Conservation (phyloP, 2,329 filamentous ascomycete species). For the Elsinoe ampelina region DNA sequence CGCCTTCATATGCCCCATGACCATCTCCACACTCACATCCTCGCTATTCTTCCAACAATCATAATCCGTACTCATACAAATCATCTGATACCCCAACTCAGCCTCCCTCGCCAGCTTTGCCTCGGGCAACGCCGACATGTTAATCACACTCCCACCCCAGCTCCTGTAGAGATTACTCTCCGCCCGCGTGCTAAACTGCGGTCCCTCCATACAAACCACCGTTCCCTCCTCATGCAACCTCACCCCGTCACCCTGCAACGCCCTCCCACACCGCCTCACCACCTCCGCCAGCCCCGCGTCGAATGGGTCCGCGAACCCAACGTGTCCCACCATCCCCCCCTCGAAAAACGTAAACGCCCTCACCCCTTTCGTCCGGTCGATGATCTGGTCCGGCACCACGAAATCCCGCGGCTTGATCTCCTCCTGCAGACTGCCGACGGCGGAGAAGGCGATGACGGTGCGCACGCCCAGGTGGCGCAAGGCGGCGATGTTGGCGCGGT, state of each 20-base stretch:
- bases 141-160: slow-evolving; percentile 92
- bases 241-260: slow-evolving; percentile 74
- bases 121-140: slow-evolving; percentile 94
- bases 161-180: slow-evolving; percentile 91
- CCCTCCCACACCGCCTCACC: slow-evolving; percentile 66
- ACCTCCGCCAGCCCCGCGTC: slow-evolving; percentile 68
- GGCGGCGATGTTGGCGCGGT: slow-evolving; percentile 96
- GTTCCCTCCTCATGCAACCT: slow-evolving; percentile 75
- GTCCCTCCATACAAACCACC: slow-evolving; percentile 96
- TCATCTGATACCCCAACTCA: slow-evolving; percentile 94
- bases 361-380: slow-evolving; percentile 93
- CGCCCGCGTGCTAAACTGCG: slow-evolving; percentile 91
- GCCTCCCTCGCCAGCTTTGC: slow-evolving; percentile 93
- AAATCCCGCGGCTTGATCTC: slow-evolving; percentile 94
- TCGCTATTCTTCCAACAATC: slow-evolving; percentile 90
- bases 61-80: slow-evolving; percentile 99
- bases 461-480: slow-evolving; percentile 81
- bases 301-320: slow-evolving; percentile 93
- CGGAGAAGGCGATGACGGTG: slow-evolving; percentile 86
- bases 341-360: slow-evolving; percentile 95
- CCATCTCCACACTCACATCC: slow-evolving; percentile 87
- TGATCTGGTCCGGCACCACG: slow-evolving; percentile 89
- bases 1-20: slow-evolving; percentile 90
- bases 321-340: slow-evolving; percentile 81
- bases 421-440: slow-evolving; percentile 86